A percentile compares a stretch with the other conserved stretches of the same genome.
Evolutionary conservation across 495 filamentous ascomycete species (phyloP).

Genomic region (Thermothielavioides terrestris): DNA sequence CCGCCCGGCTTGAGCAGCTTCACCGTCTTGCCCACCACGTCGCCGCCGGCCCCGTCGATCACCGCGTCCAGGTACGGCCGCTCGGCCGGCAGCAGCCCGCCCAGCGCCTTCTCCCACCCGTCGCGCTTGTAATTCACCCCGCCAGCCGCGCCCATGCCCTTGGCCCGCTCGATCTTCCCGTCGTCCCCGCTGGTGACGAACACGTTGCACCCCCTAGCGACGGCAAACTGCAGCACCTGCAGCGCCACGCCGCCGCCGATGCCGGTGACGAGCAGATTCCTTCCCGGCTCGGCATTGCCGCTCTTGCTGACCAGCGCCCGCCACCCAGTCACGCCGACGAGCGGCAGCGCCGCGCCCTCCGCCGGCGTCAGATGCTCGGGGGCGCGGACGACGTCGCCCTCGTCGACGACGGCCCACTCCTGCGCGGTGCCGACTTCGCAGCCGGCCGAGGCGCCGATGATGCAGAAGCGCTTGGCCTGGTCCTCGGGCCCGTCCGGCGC

Average conservation of each 20-base stretch:
- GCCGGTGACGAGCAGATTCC: slow-evolving; percentile 64
- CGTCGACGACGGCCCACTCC: slow-evolving; percentile 60
- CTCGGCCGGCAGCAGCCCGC: slow-evolving; percentile 45
- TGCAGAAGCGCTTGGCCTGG: slow-evolving; percentile 42
- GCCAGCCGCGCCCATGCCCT: slow-evolving; percentile 54
- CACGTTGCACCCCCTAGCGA: slow-evolving; percentile 53
- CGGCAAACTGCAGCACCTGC: slow-evolving; percentile 59
- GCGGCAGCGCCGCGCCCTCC: slow-evolving; percentile 72
- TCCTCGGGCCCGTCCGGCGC: slow-evolving; percentile 66
- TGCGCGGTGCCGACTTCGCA: slow-evolving; percentile 60
- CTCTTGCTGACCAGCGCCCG: slow-evolving; percentile 69
- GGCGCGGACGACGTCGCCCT: slow-evolving; percentile 62
- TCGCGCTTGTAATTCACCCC: slow-evolving; percentile 59
- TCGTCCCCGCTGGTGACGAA: slow-evolving; percentile 59
- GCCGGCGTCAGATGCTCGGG: slow-evolving; percentile 60
- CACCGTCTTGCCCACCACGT: slow-evolving; percentile 51
- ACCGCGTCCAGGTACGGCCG: slow-evolving; percentile 57
- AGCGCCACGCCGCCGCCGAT: slow-evolving; percentile 77
- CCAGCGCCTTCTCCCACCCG: slow-evolving; percentile 62
- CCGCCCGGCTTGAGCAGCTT: slow-evolving; percentile 56
- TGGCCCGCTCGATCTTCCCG: slow-evolving; percentile 56
- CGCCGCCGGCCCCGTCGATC: slow-evolving; percentile 70
- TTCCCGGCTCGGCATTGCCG: slow-evolving; percentile 46
- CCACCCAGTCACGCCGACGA: slow-evolving; percentile 83
- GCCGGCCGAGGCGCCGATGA: slow-evolving; percentile 61